phyloP scores from a whole-genome alignment of 768 basidiomycete genomes.

The Mycena leptocephala region DNA sequence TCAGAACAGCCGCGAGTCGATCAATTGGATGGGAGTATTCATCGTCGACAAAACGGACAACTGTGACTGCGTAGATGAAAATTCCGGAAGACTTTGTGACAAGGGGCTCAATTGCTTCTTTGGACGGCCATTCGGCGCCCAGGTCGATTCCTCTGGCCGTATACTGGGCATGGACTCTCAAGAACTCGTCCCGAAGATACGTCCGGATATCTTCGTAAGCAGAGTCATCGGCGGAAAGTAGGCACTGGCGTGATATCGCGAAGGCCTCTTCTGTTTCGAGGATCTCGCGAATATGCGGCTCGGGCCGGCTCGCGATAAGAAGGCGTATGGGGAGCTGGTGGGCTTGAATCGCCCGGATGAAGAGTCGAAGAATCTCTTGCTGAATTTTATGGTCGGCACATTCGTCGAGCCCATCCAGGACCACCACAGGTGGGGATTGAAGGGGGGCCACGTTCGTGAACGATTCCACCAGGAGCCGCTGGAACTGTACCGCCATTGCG shows the following conservation, averaged over 20 bases:
- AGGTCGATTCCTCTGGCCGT: background rate
- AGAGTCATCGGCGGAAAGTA: background rate
- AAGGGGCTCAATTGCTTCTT: background rate
- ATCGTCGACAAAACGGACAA: background rate
- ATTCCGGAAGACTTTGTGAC: background rate
- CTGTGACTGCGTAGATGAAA: background rate
- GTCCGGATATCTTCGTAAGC: background rate
- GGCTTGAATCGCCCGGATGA: background rate
- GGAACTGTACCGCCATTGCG: conserved; percentile 24
- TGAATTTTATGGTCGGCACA: background rate
- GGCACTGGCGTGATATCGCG: background rate
- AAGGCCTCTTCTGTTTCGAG: background rate
- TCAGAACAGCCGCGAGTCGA: background rate
- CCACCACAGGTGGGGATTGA: background rate
- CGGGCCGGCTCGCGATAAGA: background rate
- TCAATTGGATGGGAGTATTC: background rate
- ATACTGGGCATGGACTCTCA: background rate
- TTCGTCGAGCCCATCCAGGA: conserved; percentile 1
- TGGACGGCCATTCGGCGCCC: background rate
- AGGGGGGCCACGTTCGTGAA: background rate
- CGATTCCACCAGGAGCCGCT: conserved; percentile 31
- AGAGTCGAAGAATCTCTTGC: background rate
- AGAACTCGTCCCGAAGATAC: background rate
- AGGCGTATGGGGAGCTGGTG: background rate
- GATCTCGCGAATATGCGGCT: background rate